These are phyloP conservation scores for Xylariales sp. DNA, from an alignment of 2,329 filamentous ascomycete species.

Conservation along the genomic window DNA sequence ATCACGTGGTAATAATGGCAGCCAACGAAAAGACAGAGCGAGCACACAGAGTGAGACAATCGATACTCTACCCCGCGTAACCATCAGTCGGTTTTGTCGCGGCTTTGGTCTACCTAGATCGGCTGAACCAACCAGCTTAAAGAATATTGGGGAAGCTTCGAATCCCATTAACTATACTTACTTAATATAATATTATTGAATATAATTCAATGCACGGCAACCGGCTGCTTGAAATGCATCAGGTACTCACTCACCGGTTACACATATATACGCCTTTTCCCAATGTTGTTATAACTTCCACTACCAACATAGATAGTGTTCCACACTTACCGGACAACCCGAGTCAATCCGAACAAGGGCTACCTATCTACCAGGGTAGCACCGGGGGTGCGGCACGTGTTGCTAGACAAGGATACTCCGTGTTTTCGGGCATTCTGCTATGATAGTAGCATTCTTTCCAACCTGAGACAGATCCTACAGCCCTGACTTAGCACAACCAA, in stretches of 20 bases:
- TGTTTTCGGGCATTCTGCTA: not conserved
- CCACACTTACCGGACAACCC: not conserved
- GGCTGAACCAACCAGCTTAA: too few species aligned
- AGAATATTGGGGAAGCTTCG: too few species aligned
- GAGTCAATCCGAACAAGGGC: slow-evolving; percentile 3
- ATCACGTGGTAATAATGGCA: not conserved
- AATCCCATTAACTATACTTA: too few species aligned
- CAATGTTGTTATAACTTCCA: not conserved
- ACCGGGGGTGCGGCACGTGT: slow-evolving; percentile 10
- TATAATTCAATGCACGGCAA: not conserved
- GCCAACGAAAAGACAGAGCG: not conserved
- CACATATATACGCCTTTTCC: not conserved
- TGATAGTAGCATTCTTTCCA: slow-evolving; percentile 12
- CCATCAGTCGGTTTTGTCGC: not conserved
- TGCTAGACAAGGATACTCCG: not conserved
- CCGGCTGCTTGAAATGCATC: not conserved
- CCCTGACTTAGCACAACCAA: slow-evolving; percentile 5
- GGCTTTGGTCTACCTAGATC: not conserved
- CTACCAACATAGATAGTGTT: not conserved
- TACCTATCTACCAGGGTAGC: too few species aligned
- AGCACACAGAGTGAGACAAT: not conserved
- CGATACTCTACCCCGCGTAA: not conserved
- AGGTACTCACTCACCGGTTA: not conserved
- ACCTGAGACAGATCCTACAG: slow-evolving; percentile 21
- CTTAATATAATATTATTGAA: too few species aligned